Percentiles rank a stretch among this genome's conserved stretches.
These are phyloP conservation scores for Syzygium aromaticum DNA, from an alignment of 345 rosid species.

Conservation along the genomic window DNA sequence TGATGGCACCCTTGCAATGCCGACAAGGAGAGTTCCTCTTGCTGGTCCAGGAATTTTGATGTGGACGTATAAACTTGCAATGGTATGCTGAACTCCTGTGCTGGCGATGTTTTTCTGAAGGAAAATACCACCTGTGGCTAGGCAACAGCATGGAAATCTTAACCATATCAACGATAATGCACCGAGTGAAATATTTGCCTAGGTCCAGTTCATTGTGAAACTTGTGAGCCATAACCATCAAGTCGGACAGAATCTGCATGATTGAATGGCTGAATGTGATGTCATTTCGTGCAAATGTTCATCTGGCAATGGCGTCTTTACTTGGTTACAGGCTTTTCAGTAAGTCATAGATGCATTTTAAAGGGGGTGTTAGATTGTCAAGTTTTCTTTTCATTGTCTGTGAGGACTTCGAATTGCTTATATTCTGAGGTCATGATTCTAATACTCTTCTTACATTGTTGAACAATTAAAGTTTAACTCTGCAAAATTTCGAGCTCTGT, in stretches of 20 bases:
- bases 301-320: neutral
- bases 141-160: neutral
- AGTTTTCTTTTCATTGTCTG: neutral
- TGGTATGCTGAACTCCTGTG: neutral
- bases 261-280: neutral
- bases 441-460: neutral
- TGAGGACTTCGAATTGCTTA: neutral
- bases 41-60: conserved; percentile 82
- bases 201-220: neutral
- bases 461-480: neutral
- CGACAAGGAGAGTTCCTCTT: conserved; percentile 60
- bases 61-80: neutral
- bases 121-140: neutral
- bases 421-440: neutral
- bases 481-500: neutral
- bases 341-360: neutral
- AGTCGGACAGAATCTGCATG: neutral
- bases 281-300: neutral
- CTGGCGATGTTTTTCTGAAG: neutral
- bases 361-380: neutral
- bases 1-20: conserved; percentile 80
- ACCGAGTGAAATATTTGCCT: neutral
- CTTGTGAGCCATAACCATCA: neutral
- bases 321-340: neutral
- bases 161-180: neutral